These are phyloP conservation scores for Clohesyomyces aquaticus DNA, from an alignment of 495 filamentous ascomycete species.

Conservation along the genomic window DNA sequence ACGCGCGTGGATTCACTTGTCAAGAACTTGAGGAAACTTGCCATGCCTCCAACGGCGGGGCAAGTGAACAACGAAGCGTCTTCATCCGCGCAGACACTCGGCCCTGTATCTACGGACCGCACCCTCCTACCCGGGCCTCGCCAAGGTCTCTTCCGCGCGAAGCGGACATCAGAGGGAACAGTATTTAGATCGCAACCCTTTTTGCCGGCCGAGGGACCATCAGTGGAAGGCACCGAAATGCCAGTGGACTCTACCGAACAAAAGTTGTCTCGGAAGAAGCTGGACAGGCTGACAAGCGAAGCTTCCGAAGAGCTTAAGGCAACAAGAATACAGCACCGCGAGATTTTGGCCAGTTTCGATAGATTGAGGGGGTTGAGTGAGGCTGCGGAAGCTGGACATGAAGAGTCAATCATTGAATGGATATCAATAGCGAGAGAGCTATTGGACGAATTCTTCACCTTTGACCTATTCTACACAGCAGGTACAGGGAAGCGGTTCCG, in stretches of 20 bases:
- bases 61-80: background rate
- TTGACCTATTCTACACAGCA: conserved; percentile 68
- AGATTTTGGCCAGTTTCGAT: conserved; percentile 62
- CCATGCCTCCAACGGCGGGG: background rate
- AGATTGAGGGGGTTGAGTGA: conserved; percentile 11
- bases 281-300: conserved; percentile 12
- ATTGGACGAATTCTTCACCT: conserved; percentile 68
- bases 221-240: conserved; percentile 20
- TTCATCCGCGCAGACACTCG: background rate
- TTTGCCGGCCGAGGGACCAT: conserved; percentile 6
- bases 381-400: conserved; percentile 21
- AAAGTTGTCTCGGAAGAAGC: conserved; percentile 5
- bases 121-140: background rate
- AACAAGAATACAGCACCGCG: conserved; percentile 21
- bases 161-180: background rate
- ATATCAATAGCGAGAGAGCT: conserved; percentile 74
- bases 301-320: conserved; percentile 22
- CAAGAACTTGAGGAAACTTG: conserved; percentile 12
- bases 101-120: too few relatives aligned
- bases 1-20: background rate
- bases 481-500: conserved; percentile 60
- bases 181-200: conserved; percentile 2
- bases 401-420: conserved; percentile 63
- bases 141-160: conserved; percentile 16
- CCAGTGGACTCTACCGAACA: conserved; percentile 11